Evolutionary conservation across 352 stramenopile genomes (phyloP).

Genomic region (Phytophthora aleatoria): DNA sequence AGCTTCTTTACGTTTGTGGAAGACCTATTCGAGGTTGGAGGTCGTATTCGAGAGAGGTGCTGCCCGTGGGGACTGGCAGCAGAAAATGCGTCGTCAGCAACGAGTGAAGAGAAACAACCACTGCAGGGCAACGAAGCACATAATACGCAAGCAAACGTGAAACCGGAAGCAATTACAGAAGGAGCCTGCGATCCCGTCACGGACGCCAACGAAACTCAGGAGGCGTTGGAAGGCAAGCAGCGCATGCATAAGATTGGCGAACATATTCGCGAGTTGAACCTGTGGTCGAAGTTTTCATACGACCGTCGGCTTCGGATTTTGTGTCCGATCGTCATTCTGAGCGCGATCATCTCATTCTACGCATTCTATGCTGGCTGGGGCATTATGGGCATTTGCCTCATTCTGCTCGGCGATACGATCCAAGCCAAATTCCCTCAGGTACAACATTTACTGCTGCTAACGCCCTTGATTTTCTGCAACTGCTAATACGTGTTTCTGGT

Average conservation of each 20-base stretch:
- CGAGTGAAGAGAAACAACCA: conserved; percentile 32
- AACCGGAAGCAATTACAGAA: conserved; percentile 2
- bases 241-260: conserved; percentile 51
- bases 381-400: conserved; percentile 84
- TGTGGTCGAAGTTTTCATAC: conserved; percentile 85
- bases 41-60: conserved; percentile 17
- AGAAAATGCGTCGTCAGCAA: conserved; percentile 7
- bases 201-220: conserved; percentile 63
- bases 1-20: conserved; percentile 62
- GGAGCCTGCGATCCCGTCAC: conserved; percentile 28
- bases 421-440: conserved; percentile 83
- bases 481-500: conserved; percentile 10
- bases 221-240: conserved; percentile 67
- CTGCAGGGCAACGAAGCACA: conserved; percentile 22
- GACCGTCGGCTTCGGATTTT: conserved; percentile 67
- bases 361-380: conserved; percentile 81
- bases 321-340: conserved; percentile 68
- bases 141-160: conserved; percentile 15
- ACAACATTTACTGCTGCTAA: background rate
- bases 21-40: conserved; percentile 37
- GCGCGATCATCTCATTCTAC: conserved; percentile 83
- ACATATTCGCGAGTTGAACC: conserved; percentile 59
- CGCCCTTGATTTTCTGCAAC: background rate
- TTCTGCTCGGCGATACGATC: conserved; percentile 79
- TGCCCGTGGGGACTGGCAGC: conserved; percentile 8